Conservation (phyloP, 768 basidiomycete genomes). For the Coprinopsis cinerea region DNA sequence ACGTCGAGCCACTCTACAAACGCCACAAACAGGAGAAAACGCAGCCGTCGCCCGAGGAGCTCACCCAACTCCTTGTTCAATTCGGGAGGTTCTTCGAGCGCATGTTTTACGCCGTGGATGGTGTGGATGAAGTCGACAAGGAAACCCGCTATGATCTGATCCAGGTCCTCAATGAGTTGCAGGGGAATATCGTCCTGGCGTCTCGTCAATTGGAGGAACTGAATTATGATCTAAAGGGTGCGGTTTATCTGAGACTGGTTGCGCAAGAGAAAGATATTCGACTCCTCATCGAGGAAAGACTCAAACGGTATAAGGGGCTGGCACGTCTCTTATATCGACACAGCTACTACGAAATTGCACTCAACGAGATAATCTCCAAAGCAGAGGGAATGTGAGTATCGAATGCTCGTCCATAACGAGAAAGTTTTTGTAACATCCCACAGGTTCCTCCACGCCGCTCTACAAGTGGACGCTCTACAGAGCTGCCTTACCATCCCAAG, state of each 20-base stretch:
- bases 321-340: too few species aligned
- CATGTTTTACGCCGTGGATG: constrained; percentile 1
- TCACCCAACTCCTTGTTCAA: neutral
- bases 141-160: neutral
- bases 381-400: constrained; percentile 4
- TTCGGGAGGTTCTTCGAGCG: neutral
- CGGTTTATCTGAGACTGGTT: neutral
- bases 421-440: neutral
- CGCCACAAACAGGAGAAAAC: neutral
- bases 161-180: neutral
- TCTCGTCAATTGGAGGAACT: neutral
- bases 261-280: constrained; percentile 1
- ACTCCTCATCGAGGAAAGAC: neutral
- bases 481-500: neutral
- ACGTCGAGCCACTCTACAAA: neutral
- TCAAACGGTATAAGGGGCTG: too few species aligned
- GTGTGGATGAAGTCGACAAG: neutral
- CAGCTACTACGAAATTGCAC: too few species aligned
- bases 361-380: constrained; percentile 4
- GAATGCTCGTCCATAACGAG: too few species aligned
- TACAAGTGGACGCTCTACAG: constrained; percentile 7
- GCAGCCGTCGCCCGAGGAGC: neutral
- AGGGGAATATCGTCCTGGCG: neutral
- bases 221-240: neutral
- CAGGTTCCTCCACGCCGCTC: constrained; percentile 6